Evolutionary conservation across 176 grass and related monocot genomes (phyloP).

Genomic region (Phyllostachys edulis): DNA sequence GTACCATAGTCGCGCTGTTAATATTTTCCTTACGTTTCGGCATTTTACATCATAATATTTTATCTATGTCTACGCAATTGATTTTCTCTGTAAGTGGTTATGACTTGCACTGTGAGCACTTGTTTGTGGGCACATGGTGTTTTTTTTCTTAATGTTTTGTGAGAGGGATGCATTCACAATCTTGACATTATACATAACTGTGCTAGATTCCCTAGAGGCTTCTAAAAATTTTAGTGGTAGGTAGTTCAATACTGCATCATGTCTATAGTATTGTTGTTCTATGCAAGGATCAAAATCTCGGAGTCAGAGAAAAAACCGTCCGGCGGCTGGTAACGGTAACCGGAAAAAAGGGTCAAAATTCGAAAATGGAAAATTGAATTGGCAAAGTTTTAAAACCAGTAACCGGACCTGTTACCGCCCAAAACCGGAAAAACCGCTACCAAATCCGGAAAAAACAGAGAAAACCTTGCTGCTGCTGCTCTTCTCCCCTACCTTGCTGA

Average conservation of each 20-base stretch:
- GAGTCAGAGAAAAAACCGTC: no score
- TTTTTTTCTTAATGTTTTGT: neutral
- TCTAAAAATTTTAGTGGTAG: neutral
- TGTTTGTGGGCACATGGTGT: neutral
- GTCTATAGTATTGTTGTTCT: neutral
- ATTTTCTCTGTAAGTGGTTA: neutral
- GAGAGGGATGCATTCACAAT: conserved; percentile 13
- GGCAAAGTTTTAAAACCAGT: no score
- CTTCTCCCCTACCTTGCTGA: no score
- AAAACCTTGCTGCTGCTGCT: no score
- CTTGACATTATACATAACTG: neutral
- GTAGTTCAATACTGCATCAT: neutral
- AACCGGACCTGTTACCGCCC: no score
- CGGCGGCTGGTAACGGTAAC: no score
- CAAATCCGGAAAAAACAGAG: no score
- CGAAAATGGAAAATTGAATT: no score
- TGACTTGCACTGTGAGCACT: neutral
- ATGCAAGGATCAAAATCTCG: neutral
- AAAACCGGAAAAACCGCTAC: no score
- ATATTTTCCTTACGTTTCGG: neutral
- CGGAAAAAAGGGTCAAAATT: no score
- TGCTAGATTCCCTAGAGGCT: conserved; percentile 17
- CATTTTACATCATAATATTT: neutral
- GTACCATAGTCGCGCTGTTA: neutral
- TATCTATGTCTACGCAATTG: neutral